Base-by-base conservation (phyloP, 306 rosid genomes). In the Macrotyloma uniflorum region DNA sequence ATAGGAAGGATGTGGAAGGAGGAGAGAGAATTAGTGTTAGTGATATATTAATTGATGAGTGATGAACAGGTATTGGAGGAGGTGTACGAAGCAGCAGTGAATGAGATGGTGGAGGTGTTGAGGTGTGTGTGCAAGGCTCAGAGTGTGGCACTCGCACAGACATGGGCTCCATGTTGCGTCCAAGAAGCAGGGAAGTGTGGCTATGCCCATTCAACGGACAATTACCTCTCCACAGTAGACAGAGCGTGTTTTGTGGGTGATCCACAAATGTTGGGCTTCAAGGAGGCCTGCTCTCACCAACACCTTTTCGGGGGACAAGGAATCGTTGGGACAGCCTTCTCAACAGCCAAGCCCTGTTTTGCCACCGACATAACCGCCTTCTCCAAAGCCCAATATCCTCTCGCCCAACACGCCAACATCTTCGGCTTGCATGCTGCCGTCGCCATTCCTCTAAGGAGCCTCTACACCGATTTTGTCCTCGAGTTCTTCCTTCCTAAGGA, bases 121-220 rank as follows among this genome's bases (percentile, higher is more conserved):
- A 78, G 78, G 16, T 70, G 86, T 0, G 93, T 84, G 55, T 85
- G 93, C 75, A 75, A 85, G 81, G 78, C 85, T 4, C 91, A 90
- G 43, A 80, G 82, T 57, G 51, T 90, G 74, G 91, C 93, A 2
- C 72, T 88, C 18, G 90, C 84, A 2, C 87, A 83, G 2, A 87
- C 91, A 12, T 90, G 96, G 96, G 88, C 84, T 0, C 89, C 93
- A 0, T 88, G 96, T 0, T 88, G 96, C 55, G 28, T 47, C 65
- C 92, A 88, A 12, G 8, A 42, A 3, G 24, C 88, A 90, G 82
- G 78, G 85, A 77, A 82, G 68, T 80, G 74, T 1, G 83, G 85
- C 1, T 77, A 85, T 70, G 75, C 78, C 1, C 82, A 68, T 40
- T 77, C 85, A 0, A 46, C 75, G 33, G 79, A 79, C 67, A 80